Evolutionary conservation across 2,329 filamentous ascomycete species (phyloP).

Genomic region (Exutisphaerella laricina): DNA sequence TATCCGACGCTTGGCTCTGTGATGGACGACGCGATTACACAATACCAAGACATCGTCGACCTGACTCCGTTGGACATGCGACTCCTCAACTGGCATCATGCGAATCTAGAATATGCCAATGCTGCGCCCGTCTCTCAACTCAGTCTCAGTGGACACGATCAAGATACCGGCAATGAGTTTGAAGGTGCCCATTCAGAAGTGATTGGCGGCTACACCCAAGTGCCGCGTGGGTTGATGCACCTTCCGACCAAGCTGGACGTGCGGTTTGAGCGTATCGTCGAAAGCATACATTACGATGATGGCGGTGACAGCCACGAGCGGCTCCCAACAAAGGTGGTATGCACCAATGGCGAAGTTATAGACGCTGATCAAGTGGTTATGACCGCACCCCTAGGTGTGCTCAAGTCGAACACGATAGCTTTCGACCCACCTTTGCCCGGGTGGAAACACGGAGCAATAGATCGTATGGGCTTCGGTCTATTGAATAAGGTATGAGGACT

Average conservation of each 20-base stretch:
- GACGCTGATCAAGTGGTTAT: conserved; percentile 88
- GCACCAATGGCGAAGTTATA: conserved; percentile 68
- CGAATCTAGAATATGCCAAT: conserved; percentile 96
- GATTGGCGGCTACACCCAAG: conserved; percentile 85
- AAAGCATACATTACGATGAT: conserved; percentile 59
- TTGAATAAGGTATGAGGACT: conserved; percentile 67
- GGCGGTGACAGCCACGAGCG: conserved; percentile 29
- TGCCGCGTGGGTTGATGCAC: conserved; percentile 79
- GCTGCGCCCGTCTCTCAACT: conserved; percentile 81
- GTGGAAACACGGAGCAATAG: conserved; percentile 77
- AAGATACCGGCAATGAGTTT: conserved; percentile 96
- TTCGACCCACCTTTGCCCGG: conserved; percentile 87
- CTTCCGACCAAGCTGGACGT: conserved; percentile 73
- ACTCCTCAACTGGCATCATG: conserved; percentile 95
- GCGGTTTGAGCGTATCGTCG: conserved; percentile 66
- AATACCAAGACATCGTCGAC: conserved; percentile 79
- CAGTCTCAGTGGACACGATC: conserved; percentile 89
- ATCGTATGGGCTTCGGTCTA: conserved; percentile 82
- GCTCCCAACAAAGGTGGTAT: conserved; percentile 58
- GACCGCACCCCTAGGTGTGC: conserved; percentile 81
- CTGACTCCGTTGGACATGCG: conserved; percentile 81
- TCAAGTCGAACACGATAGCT: conserved; percentile 75
- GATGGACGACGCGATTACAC: conserved; percentile 82
- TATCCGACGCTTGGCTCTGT: conserved; percentile 80
- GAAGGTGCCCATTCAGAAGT: conserved; percentile 92